A percentile compares a stretch with the other conserved stretches of the same genome.
Conservation (phyloP, 306 rosid species). For the Vachellia collinsii region DNA sequence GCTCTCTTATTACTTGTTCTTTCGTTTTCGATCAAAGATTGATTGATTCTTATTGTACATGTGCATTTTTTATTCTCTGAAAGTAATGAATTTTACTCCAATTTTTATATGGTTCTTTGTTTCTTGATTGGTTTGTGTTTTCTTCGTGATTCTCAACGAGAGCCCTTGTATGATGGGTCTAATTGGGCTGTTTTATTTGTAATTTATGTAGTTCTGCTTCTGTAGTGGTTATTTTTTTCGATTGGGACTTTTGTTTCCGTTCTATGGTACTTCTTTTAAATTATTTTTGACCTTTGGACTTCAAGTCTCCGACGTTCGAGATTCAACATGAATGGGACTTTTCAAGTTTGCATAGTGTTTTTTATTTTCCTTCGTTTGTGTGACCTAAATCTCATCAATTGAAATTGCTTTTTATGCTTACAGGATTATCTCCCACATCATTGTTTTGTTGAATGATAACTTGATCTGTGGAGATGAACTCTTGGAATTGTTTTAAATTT, state of each 20-base stretch:
- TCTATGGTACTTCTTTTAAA: neutral
- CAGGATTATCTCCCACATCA: neutral
- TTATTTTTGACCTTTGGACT: neutral
- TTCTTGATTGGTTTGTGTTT: neutral
- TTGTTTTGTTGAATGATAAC: neutral
- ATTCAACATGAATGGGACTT: neutral
- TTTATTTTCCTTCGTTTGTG: neutral
- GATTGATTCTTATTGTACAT: neutral
- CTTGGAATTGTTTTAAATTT: neutral
- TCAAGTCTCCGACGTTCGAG: neutral
- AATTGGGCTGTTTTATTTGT: neutral
- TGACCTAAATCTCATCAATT: neutral
- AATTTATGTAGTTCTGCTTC: neutral
- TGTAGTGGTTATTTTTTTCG: neutral
- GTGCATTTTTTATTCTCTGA: neutral
- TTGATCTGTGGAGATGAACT: neutral
- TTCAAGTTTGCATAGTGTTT: neutral
- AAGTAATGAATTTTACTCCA: neutral
- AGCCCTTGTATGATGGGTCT: neutral
- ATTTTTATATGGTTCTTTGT: neutral
- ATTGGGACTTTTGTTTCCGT: neutral
- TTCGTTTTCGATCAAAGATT: neutral
- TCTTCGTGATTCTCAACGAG: neutral
- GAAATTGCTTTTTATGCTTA: neutral
- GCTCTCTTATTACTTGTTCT: neutral